Evolutionary conservation across 257 asterid species (phyloP).

Genomic region (Petrea volubilis): DNA sequence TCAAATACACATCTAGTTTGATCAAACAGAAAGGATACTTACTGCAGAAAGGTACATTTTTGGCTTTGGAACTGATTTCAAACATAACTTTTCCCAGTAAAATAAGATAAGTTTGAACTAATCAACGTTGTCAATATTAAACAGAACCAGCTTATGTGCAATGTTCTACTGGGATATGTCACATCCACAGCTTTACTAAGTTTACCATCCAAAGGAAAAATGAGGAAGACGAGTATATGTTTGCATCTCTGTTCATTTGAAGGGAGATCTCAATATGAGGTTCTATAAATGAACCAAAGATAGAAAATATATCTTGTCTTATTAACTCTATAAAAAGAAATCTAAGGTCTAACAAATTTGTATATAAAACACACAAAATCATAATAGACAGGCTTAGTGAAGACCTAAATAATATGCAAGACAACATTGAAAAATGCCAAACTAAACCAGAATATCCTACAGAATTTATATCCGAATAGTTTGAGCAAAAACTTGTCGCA

Average conservation of each 20-base stretch:
- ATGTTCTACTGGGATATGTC: neutral
- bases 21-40: neutral
- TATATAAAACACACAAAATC: too few species aligned
- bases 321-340: neutral
- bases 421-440: too few species aligned
- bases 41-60: neutral
- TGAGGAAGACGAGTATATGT: neutral
- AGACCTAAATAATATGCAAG: too few species aligned
- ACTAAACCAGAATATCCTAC: too few species aligned
- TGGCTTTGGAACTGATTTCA: neutral
- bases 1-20: neutral
- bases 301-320: neutral
- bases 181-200: too few species aligned
- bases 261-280: neutral
- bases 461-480: too few species aligned
- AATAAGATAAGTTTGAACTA: neutral
- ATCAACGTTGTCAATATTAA: neutral
- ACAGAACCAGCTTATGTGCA: neutral
- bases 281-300: neutral
- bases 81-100: neutral
- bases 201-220: conserved; percentile 13
- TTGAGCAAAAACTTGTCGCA: too few species aligned
- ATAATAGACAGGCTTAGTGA: too few species aligned
- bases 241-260: neutral
- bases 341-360: neutral